Conservation (phyloP, 2,329 filamentous ascomycete species). For the Aspergillus pseudonomiae region DNA sequence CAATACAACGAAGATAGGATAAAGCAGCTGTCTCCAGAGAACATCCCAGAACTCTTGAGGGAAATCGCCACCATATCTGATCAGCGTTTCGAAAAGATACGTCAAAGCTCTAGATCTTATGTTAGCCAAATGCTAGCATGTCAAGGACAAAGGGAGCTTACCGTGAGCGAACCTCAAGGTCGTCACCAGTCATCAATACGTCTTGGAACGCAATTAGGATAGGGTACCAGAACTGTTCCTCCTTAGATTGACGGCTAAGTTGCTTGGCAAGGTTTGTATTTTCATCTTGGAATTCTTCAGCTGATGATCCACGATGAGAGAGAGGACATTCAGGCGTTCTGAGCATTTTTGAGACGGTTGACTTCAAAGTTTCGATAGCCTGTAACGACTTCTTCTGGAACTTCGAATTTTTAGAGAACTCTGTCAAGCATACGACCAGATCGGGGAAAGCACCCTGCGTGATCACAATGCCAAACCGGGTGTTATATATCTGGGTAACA, state of each 20-base stretch:
- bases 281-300: slow-evolving; percentile 47
- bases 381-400: slow-evolving; percentile 99
- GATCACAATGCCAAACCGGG: slow-evolving; percentile 92
- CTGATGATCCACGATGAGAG: slow-evolving; percentile 63
- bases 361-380: slow-evolving; percentile 92
- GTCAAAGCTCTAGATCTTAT: slow-evolving; percentile 68
- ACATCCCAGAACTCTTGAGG: slow-evolving; percentile 97
- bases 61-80: slow-evolving; percentile 88
- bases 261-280: slow-evolving; percentile 60
- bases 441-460: slow-evolving; percentile 96
- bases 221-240: slow-evolving; percentile 98
- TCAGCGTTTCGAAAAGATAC: slow-evolving; percentile 93
- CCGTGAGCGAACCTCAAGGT: slow-evolving; percentile 86
- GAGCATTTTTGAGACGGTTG: slow-evolving; percentile 91
- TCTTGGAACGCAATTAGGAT: slow-evolving; percentile 98
- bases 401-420: slow-evolving; percentile 97
- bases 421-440: slow-evolving; percentile 90
- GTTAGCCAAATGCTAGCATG: slow-evolving; percentile 13
- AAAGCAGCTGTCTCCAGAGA: slow-evolving; percentile 92
- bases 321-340: slow-evolving; percentile 93
- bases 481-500: slow-evolving; percentile 92
- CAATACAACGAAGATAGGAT: slow-evolving; percentile 97
- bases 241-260: slow-evolving; percentile 79
- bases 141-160: slow-evolving; percentile 29
- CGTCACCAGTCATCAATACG: slow-evolving; percentile 97